These are phyloP conservation scores for Aspergillus vadensis DNA, from an alignment of 2,329 filamentous ascomycete species.

Conservation along the genomic window DNA sequence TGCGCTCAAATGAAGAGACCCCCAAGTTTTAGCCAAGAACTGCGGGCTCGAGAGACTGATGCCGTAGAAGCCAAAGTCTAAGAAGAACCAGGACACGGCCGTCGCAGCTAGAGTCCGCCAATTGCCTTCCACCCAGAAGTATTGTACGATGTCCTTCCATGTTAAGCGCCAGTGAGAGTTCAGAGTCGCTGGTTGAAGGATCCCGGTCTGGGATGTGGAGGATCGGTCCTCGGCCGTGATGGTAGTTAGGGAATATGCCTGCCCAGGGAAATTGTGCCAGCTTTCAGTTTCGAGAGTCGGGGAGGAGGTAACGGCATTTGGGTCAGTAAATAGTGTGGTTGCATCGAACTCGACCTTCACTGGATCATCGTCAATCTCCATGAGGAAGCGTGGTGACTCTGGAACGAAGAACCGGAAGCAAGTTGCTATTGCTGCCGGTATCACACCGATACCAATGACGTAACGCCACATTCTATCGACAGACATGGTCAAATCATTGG, in stretches of 20 bases:
- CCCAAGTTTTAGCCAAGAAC: conserved; percentile 46
- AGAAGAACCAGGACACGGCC: conserved; percentile 55
- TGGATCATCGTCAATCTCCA: conserved; percentile 66
- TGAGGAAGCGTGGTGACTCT: conserved; percentile 65
- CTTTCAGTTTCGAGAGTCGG: conserved; percentile 34
- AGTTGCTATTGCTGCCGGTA: conserved; percentile 65
- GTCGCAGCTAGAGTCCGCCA: conserved; percentile 50
- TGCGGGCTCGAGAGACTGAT: conserved; percentile 52
- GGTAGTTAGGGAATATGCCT: conserved; percentile 30
- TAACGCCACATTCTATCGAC: conserved; percentile 68
- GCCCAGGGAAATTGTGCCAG: conserved; percentile 23
- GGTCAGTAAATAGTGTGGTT: conserved; percentile 57
- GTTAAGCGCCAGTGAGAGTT: conserved; percentile 47
- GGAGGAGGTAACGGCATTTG: conserved; percentile 17
- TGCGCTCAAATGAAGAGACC: conserved; percentile 31
- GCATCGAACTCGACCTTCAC: conserved; percentile 62
- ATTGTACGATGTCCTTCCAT: conserved; percentile 41
- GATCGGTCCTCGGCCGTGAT: conserved; percentile 25
- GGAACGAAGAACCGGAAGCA: conserved; percentile 68
- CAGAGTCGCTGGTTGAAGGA: conserved; percentile 39
- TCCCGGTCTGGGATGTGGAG: conserved; percentile 24
- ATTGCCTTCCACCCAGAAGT: conserved; percentile 47
- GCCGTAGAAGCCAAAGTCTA: conserved; percentile 62
- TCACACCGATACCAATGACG: conserved; percentile 65
- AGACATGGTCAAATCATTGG: conserved; percentile 35